Base-by-base conservation (phyloP, 2,329 filamentous ascomycete species). In the Orbilia javanica region DNA sequence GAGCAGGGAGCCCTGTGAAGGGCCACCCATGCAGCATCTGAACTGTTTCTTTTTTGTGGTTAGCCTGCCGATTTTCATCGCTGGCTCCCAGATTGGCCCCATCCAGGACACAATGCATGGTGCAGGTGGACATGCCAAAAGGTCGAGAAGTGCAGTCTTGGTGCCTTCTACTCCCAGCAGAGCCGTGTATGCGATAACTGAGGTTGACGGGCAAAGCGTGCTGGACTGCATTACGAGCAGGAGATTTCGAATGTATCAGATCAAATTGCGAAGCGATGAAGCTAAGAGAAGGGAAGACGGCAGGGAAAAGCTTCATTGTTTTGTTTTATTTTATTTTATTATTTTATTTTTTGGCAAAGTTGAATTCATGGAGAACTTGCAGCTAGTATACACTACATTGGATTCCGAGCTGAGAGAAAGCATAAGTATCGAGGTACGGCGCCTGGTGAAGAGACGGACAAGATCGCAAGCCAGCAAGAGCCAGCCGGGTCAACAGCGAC, bases 111-210 rank as follows among this genome's bases (percentile, higher is more conserved):
- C 63, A 57, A 69, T 69, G 55, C 55, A 57, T 57, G 29, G 52
- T 60, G 64, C 63, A 75, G 64, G 55, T 65, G 64, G 34, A 52
- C 44, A 53, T 29, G 36, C 50, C 31, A 57, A 57, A 50, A 53
- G 36, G 60, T 60, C 39, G 69, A 65, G 25, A 36, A 31, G 48
- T 57, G 34, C 31, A 39, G 50, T 67, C 62, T 62, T 62, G 52
- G 70, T 65, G 70, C 72, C 72, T 76, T 76, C 72, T 70, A 70
- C 46, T 76, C 72, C 65, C 20, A 76, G 72, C 42, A 53, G n/a
- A 18, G 34, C 34, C 48, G 36, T 48, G 50, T 57, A 69, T 70
- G 55, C 70, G 63, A 67, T 67, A 50, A 46, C 53, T 39, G 44
- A 66, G 27, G 25, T 39, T n/a, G 20, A 66, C 25, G n/a, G 7